phyloP scores from a whole-genome alignment of 2,329 filamentous ascomycete genomes.

The Penicillium freii region DNA sequence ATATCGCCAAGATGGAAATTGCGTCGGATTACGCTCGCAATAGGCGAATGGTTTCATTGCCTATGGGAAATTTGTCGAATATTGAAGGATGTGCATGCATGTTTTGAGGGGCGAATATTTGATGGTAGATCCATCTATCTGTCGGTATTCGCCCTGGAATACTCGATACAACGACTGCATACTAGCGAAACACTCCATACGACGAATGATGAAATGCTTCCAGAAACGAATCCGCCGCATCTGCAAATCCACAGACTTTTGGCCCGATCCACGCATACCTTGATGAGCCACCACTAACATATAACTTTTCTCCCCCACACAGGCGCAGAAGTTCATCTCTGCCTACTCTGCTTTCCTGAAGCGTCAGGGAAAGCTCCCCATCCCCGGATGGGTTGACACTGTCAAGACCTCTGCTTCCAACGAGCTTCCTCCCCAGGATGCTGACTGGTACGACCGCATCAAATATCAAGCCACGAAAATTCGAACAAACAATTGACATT shows the following conservation, averaged over 20 bases:
- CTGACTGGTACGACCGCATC: constrained; percentile 80
- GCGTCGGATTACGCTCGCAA: constrained; percentile 3
- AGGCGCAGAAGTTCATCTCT: constrained; percentile 67
- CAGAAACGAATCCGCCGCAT: constrained; percentile 22
- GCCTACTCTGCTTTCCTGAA: constrained; percentile 69
- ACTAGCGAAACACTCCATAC: constrained; percentile 5
- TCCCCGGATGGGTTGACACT: constrained; percentile 83
- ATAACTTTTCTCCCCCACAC: constrained; percentile 22
- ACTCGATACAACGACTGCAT: constrained; percentile 1
- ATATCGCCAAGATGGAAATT: constrained; percentile 10
- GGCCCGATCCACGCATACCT: constrained; percentile 11
- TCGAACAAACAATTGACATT: constrained; percentile 13
- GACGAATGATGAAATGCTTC: constrained; percentile 15
- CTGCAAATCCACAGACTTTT: constrained; percentile 18
- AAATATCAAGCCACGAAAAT: background rate
- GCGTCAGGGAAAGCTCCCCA: constrained; percentile 68
- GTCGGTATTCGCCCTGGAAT: background rate
- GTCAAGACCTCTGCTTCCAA: constrained; percentile 97
- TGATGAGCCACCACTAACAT: constrained; percentile 18
- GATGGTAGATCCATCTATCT: background rate
- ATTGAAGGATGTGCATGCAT: constrained; percentile 6
- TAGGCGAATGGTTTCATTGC: constrained; percentile 1
- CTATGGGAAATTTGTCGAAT: background rate
- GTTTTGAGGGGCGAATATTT: constrained; percentile 6
- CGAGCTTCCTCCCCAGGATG: constrained; percentile 96